Evolutionary conservation across 1,139 yeast species (phyloP).

Genomic region (Scheffersomyces insectosa): DNA sequence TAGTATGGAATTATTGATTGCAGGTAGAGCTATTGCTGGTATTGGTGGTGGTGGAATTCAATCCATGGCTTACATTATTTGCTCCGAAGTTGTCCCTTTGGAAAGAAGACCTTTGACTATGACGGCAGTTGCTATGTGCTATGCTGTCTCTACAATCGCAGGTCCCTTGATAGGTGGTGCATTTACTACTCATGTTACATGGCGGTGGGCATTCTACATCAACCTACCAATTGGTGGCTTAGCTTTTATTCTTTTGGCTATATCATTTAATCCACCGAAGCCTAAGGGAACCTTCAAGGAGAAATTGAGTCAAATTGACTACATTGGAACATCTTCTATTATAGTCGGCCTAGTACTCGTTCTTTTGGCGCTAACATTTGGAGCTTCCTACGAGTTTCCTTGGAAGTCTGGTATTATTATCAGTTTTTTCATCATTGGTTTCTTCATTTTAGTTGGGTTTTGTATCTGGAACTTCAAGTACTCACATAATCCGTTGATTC

Average conservation of each 20-base stretch:
- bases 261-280: slow-evolving; percentile 35
- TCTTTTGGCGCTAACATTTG: slow-evolving; percentile 37
- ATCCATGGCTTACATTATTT: slow-evolving; percentile 13
- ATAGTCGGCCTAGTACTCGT: slow-evolving; percentile 31
- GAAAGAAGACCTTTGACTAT: slow-evolving; percentile 12
- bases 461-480: slow-evolving; percentile 27
- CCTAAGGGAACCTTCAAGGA: slow-evolving; percentile 13
- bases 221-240: slow-evolving; percentile 1
- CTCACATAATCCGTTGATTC: slow-evolving; percentile 30
- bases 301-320: slow-evolving; percentile 30
- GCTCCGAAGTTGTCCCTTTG: slow-evolving; percentile 15
- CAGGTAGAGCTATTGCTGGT: slow-evolving; percentile 16
- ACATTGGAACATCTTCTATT: slow-evolving; percentile 31
- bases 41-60: slow-evolving; percentile 18
- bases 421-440: slow-evolving; percentile 11
- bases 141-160: slow-evolving; percentile 15
- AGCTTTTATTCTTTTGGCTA: slow-evolving; percentile 7
- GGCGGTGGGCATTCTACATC: slow-evolving; percentile 11
- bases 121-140: slow-evolving; percentile 15
- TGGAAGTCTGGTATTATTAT: slow-evolving; percentile 24
- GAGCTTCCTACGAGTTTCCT: slow-evolving; percentile 28
- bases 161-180: slow-evolving; percentile 21
- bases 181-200: slow-evolving; percentile 21
- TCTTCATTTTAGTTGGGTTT: slow-evolving; percentile 13
- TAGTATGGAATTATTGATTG: slow-evolving; percentile 16